A percentile compares a stretch with the other conserved stretches of the same genome.
phyloP scores from a whole-genome alignment of 1,284 basidiomycete genomes.

The Leccinum subrobustum region DNA sequence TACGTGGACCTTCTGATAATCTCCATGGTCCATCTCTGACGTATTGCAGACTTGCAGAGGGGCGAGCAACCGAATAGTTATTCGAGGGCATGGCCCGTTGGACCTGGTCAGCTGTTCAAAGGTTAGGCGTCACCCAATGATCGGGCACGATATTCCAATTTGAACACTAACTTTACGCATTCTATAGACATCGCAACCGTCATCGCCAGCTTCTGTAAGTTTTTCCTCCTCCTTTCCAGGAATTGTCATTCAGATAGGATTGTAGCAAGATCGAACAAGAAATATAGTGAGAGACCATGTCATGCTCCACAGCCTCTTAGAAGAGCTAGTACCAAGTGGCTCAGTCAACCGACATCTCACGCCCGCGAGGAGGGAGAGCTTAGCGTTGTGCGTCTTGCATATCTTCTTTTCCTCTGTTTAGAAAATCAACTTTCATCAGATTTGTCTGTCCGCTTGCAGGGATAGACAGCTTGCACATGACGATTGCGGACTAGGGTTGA shows the following conservation, averaged over 20 bases:
- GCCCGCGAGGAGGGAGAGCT: constrained; percentile 12
- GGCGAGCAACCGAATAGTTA: constrained; percentile 14
- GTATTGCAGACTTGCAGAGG: constrained; percentile 20
- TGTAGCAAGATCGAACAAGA: constrained; percentile 14
- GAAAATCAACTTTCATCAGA: constrained; percentile 8
- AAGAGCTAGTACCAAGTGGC: constrained; percentile 5
- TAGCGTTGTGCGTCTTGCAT: constrained; percentile 15
- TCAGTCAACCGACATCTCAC: constrained; percentile 4
- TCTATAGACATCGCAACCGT: constrained; percentile 7
- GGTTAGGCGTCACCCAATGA: neutral
- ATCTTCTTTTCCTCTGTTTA: neutral
- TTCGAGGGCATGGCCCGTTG: neutral
- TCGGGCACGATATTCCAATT: neutral
- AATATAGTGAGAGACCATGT: neutral
- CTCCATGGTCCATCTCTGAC: neutral
- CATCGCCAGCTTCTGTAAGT: constrained; percentile 15
- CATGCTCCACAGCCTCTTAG: neutral
- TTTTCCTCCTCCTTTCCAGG: neutral
- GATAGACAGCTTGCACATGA: neutral
- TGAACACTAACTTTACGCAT: neutral
- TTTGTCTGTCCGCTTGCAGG: constrained; percentile 32
- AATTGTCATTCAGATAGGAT: neutral
- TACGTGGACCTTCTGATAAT: neutral
- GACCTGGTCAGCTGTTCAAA: neutral
- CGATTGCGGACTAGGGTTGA: constrained; percentile 10